Conservation (phyloP, 1,284 basidiomycete species). For the Puccinia horiana region DNA sequence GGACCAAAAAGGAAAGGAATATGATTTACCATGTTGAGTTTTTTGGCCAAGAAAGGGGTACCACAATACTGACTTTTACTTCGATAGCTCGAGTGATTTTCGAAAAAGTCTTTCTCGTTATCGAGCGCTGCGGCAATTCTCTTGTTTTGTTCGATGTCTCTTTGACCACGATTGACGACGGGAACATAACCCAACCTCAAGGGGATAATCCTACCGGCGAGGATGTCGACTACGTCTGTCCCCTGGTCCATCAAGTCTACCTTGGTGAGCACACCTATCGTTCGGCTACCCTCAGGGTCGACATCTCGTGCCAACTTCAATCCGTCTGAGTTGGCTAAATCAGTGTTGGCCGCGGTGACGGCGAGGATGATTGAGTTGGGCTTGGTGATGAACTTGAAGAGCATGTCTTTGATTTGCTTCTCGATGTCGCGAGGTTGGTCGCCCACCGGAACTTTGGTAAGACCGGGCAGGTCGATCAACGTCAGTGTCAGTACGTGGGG, state of each 20-base stretch:
- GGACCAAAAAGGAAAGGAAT: background rate
- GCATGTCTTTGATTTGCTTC: slow-evolving; percentile 95
- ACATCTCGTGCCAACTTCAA: slow-evolving; percentile 94
- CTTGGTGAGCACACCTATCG: slow-evolving; percentile 96
- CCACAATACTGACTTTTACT: slow-evolving; percentile 94
- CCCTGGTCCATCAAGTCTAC: slow-evolving; percentile 97
- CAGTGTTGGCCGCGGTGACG: slow-evolving; percentile 92
- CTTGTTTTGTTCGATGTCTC: slow-evolving; percentile 88
- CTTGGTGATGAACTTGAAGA: slow-evolving; percentile 91
- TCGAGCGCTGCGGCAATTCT: slow-evolving; percentile 82
- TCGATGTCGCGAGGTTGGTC: slow-evolving; percentile 98
- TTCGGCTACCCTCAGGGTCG: slow-evolving; percentile 89
- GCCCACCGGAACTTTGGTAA: slow-evolving; percentile 91
- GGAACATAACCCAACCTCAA: slow-evolving; percentile 94
- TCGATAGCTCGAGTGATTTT: slow-evolving; percentile 87
- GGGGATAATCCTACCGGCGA: slow-evolving; percentile 91
- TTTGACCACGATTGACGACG: slow-evolving; percentile 93
- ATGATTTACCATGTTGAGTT: slow-evolving; percentile 80
- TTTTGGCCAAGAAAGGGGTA: slow-evolving; percentile 93
- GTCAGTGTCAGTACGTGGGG: slow-evolving; percentile 95
- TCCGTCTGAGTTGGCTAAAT: slow-evolving; percentile 97
- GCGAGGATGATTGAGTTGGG: slow-evolving; percentile 81
- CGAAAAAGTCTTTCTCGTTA: slow-evolving; percentile 86
- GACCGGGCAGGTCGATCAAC: slow-evolving; percentile 91
- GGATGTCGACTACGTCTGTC: slow-evolving; percentile 96